These are phyloP conservation scores for Saccharomycopsis hybrid DNA, from an alignment of 1,139 yeast species.

Conservation along the genomic window DNA sequence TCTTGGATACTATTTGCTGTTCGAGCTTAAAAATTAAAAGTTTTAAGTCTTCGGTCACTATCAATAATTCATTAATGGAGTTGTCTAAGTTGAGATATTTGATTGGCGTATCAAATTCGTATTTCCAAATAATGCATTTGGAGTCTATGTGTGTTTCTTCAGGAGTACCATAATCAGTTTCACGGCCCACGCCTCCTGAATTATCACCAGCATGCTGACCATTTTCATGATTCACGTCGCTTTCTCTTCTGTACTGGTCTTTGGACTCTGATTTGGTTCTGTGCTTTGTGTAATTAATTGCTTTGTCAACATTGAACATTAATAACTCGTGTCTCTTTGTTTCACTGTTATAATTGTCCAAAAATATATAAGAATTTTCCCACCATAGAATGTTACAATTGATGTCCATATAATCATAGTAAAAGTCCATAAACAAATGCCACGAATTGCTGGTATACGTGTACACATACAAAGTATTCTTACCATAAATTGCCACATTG, in stretches of 20 bases:
- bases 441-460: slow-evolving; percentile 28
- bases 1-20: slow-evolving; percentile 8
- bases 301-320: slow-evolving; percentile 18
- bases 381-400: slow-evolving; percentile 22
- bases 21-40: slow-evolving; percentile 23
- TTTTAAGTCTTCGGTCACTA: slow-evolving; percentile 22
- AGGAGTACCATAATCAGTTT: not conserved
- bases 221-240: not conserved
- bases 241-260: not conserved
- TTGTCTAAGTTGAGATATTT: slow-evolving; percentile 22
- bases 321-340: slow-evolving; percentile 15
- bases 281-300: not conserved
- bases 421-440: slow-evolving; percentile 30
- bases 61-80: slow-evolving; percentile 22
- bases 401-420: slow-evolving; percentile 23
- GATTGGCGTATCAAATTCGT: slow-evolving; percentile 24
- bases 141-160: slow-evolving; percentile 22
- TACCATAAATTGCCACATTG: slow-evolving; percentile 32
- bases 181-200: not conserved
- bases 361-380: slow-evolving; percentile 22
- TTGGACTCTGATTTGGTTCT: not conserved
- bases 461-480: slow-evolving; percentile 28
- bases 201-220: not conserved
- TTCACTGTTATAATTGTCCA: slow-evolving; percentile 18
- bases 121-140: slow-evolving; percentile 25